Evolutionary conservation across 1,284 basidiomycete species (phyloP), one percentile per base, ranked within the genome.

Genomic region (Cystobasidium slooffiae): DNA sequence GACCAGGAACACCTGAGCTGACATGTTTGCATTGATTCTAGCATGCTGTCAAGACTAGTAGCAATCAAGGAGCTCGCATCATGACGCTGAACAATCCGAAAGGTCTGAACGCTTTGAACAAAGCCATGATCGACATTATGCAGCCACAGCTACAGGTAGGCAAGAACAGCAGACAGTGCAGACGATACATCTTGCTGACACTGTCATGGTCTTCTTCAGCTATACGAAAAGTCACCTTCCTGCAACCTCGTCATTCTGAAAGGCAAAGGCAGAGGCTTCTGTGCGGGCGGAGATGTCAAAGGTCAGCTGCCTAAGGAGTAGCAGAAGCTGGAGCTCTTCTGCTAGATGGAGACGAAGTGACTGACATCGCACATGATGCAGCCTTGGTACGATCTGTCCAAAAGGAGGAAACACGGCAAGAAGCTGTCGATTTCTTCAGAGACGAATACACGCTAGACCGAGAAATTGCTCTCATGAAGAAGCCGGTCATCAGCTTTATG

Each of bases 381-480:
- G 61, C 67, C n/a, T 51, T 72, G 16, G 44, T 63, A 37, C 41
- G 44, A 22, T 20, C 62, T 8, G 59, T 52, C 14, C n/a, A 72
- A 47, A 43, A 66, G 8, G 47, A 52, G 58, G 64, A 56, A 51
- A 79, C 58, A 43, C 75, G 88, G 70, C 83, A 85, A 6, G 83
- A 85, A 58, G 91, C 93, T 12, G 84, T 93, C 70, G 86, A 89
- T 20, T 99, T 94, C 84, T 99, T 99, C 86, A 89, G 90, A 82
- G 86, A 88, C 81, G 97, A 99, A 90, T 98, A 97, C 81, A 90
- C 93, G 81, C 85, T 96, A 80, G 93, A 98, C 84, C 93, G 91
- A 83, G 85, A 88, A 68, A 85, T 99, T 69, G 91, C 93, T 6
- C 87, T 88, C 0, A 84, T 94, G 67, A 86, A 86, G 44, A 95